These are phyloP conservation scores for Kluyveromyces sp. DNA, from an alignment of 1,139 yeast species.

Conservation along the genomic window DNA sequence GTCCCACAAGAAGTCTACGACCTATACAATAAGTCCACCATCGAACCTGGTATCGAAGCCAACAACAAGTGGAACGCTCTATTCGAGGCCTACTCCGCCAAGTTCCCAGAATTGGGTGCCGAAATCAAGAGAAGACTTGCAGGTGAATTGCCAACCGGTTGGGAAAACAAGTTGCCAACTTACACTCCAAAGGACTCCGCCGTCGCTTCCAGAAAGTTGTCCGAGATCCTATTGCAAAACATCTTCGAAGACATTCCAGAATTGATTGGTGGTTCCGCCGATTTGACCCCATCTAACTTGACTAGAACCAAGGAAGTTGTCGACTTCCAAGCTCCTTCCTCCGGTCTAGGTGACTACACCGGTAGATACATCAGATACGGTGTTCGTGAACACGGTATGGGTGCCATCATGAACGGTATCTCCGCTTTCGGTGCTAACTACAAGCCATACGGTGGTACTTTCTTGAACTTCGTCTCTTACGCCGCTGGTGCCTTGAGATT, in stretches of 20 bases:
- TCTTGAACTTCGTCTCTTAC: conserved; percentile 95
- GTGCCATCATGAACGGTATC: conserved; percentile 97
- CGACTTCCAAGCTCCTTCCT: conserved; percentile 88
- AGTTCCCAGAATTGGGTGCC: conserved; percentile 74
- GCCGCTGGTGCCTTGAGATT: conserved; percentile 97
- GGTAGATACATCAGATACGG: conserved; percentile 98
- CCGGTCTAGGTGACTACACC: conserved; percentile 74
- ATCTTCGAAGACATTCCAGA: conserved; percentile 71
- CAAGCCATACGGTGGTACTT: conserved; percentile 95
- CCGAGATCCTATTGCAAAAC: conserved; percentile 69
- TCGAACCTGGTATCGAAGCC: conserved; percentile 52
- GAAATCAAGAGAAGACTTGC: conserved; percentile 76
- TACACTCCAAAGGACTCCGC: conserved; percentile 76
- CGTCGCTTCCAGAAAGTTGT: conserved; percentile 90
- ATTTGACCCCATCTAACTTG: conserved; percentile 94
- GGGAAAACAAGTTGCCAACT: conserved; percentile 73
- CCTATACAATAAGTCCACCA: conserved; percentile 51
- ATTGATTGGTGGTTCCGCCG: conserved; percentile 97
- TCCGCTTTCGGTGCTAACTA: conserved; percentile 90
- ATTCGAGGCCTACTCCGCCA: conserved; percentile 53
- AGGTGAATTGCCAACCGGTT: conserved; percentile 75
- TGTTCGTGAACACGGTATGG: conserved; percentile 99
- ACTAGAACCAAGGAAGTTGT: conserved; percentile 80
- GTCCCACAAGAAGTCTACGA: conserved; percentile 83
- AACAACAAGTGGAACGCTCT: conserved; percentile 70